Evolutionary conservation across 2,329 filamentous ascomycete species (phyloP).

Genomic region (Sporothrix humicola): DNA sequence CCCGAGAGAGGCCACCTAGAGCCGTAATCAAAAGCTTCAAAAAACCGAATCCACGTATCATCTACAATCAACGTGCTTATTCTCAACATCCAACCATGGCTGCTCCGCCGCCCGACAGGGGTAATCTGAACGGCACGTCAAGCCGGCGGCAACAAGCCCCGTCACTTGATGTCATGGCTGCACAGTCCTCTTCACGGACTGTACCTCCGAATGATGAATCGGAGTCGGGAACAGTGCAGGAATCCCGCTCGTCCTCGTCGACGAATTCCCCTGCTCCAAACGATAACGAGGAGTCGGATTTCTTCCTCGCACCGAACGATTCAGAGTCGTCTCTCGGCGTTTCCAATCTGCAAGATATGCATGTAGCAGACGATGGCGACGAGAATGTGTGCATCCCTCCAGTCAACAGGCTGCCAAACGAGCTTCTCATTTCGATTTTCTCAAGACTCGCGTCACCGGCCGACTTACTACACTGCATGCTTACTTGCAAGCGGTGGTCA

Average conservation of each 20-base stretch:
- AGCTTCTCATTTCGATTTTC: conserved; percentile 93
- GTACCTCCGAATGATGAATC: conserved; percentile 40
- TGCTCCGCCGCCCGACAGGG: conserved; percentile 8
- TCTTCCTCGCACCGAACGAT: conserved; percentile 87
- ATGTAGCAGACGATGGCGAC: conserved; percentile 62
- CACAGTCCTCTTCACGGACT: conserved; percentile 38
- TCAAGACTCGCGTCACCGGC: conserved; percentile 75
- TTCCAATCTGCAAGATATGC: conserved; percentile 76
- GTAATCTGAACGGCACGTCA: background rate
- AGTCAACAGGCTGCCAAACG: conserved; percentile 84
- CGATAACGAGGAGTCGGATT: conserved; percentile 92
- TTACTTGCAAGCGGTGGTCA: conserved; percentile 94
- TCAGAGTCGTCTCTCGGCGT: conserved; percentile 89
- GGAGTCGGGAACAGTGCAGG: conserved; percentile 49
- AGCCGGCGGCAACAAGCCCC: conserved; percentile 36
- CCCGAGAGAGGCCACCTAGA: background rate
- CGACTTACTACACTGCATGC: conserved; percentile 86
- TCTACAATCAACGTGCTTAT: background rate
- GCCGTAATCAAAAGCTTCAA: no score
- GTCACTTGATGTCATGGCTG: conserved; percentile 39
- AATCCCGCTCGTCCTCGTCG: conserved; percentile 68
- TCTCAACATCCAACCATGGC: conserved; percentile 29
- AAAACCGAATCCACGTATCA: no score
- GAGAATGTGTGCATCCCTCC: conserved; percentile 67
- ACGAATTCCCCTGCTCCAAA: conserved; percentile 76